Conservation (phyloP, 1,139 yeast genomes). For the Waltiozyma sp. region DNA sequence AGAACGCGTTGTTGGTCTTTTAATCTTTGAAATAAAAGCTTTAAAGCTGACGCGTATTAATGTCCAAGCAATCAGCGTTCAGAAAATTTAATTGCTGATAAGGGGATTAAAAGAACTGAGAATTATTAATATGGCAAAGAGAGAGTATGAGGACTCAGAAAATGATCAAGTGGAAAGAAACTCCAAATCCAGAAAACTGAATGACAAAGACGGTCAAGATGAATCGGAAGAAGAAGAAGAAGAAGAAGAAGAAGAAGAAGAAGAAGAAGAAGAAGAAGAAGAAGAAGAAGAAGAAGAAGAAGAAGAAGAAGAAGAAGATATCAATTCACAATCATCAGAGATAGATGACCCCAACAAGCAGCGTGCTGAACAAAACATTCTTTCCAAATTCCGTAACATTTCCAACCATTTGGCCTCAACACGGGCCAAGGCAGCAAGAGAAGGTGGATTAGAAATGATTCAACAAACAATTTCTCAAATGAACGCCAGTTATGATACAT, state of each 20-base stretch:
- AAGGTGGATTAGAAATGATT: constrained; percentile 31
- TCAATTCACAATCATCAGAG: constrained; percentile 10
- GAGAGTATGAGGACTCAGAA: neutral
- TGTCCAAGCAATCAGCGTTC: too few relatives aligned
- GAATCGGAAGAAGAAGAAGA: constrained; percentile 1
- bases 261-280: constrained; percentile 8
- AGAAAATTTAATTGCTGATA: too few relatives aligned
- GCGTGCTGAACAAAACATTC: constrained; percentile 11
- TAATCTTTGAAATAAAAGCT: too few relatives aligned
- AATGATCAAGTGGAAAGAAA: neutral
- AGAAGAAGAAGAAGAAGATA: constrained; percentile 9
- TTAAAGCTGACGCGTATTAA: too few relatives aligned
- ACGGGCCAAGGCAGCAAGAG: constrained; percentile 29
- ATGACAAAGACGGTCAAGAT: neutral
- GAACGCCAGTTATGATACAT: constrained; percentile 26
- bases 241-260: constrained; percentile 3
- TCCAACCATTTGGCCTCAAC: constrained; percentile 22
- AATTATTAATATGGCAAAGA: neutral
- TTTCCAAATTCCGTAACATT: constrained; percentile 12
- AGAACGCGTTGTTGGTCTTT: too few relatives aligned
- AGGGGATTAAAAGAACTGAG: too few relatives aligned
- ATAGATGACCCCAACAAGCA: constrained; percentile 11
- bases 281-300: constrained; percentile 9
- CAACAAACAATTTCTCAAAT: constrained; percentile 23
- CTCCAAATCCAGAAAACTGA: constrained; percentile 1